Base-by-base conservation (phyloP, 768 basidiomycete genomes). In the Boletus rex-veris region DNA sequence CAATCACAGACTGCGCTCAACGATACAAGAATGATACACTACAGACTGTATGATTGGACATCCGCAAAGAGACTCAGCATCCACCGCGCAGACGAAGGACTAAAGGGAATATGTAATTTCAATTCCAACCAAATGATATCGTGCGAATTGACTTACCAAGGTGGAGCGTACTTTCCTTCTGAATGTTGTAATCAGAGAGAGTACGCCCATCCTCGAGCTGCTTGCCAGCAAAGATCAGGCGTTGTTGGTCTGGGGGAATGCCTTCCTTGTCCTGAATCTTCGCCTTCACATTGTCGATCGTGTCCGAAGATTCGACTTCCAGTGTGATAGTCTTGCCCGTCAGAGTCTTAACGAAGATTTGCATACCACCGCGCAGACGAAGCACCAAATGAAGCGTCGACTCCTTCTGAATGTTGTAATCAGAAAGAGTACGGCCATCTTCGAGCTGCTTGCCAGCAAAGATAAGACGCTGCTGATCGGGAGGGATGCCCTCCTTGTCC, bases 381-480 rank as follows among this genome's bases (percentile, higher is more conserved):
- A 85, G 75, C 41, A 88, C 88, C n/a, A 90, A 70, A 55, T 88
- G 86, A 35, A 87, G 82, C 0, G 86, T 88, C 0, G 83, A 84
- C 70, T 88, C 88, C 74, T 90, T 95, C 81, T 89, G 88, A 35
- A 88, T 90, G 68, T 89, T 88, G 66, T 88, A 88, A 50, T 89
- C 85, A 0, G 85, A 76, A 5, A 94, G 79, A 0, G 93, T 97
- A 45, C 94, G 88, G 4, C 94, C 94, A 52, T 97, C 94, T 69
- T 96, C 94, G 11, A 95, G 75, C 65, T 96, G 93, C 77, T 96
- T 96, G 43, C 93, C 94, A 42, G 93, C 93, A 59, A 95, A 96
- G 68, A 90, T 92, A 43, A 94, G 75, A 41, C 92, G 88, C 64
- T 95, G 93, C 65, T 94, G 91, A 60, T 93, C 88, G 3, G 88